A percentile compares a stretch with the other conserved stretches of the same genome.
Conservation (phyloP, 1,284 basidiomycete genomes). For the Boletellus sp. region DNA sequence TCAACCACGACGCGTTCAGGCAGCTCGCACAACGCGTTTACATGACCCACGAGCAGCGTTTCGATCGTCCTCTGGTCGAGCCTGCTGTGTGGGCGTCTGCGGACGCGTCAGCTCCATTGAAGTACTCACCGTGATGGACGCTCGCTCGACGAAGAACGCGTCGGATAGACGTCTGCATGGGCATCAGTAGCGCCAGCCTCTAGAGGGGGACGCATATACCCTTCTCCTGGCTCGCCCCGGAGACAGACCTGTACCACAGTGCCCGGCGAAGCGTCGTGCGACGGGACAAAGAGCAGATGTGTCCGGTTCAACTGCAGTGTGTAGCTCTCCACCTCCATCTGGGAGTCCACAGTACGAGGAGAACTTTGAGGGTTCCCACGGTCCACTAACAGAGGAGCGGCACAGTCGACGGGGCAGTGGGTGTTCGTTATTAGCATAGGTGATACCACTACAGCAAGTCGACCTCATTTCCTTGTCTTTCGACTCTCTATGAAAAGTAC, state of each 20-base stretch:
- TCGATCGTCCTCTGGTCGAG: slow-evolving; percentile 19
- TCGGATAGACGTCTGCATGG: slow-evolving; percentile 5
- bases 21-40: slow-evolving; percentile 12
- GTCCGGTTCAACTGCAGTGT: slow-evolving; percentile 22
- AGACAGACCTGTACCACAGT: slow-evolving; percentile 26
- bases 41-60: slow-evolving; percentile 22
- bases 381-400: neutral
- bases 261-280: slow-evolving; percentile 7
- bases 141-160: slow-evolving; percentile 9
- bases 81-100: neutral
- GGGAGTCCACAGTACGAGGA: neutral
- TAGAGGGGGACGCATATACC: slow-evolving; percentile 17
- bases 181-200: slow-evolving; percentile 5
- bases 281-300: slow-evolving; percentile 25
- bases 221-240: slow-evolving; percentile 14
- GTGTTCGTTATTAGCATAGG: neutral
- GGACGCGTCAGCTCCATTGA: neutral
- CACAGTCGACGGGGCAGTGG: neutral
- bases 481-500: slow-evolving; percentile 80
- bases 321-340: slow-evolving; percentile 9
- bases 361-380: slow-evolving; percentile 8
- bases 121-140: slow-evolving; percentile 20
- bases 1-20: slow-evolving; percentile 17
- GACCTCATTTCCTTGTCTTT: slow-evolving; percentile 55
- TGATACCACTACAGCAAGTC: neutral